Conservation (phyloP, 2,329 filamentous ascomycete genomes). For the Pseudopyricularia javanii region DNA sequence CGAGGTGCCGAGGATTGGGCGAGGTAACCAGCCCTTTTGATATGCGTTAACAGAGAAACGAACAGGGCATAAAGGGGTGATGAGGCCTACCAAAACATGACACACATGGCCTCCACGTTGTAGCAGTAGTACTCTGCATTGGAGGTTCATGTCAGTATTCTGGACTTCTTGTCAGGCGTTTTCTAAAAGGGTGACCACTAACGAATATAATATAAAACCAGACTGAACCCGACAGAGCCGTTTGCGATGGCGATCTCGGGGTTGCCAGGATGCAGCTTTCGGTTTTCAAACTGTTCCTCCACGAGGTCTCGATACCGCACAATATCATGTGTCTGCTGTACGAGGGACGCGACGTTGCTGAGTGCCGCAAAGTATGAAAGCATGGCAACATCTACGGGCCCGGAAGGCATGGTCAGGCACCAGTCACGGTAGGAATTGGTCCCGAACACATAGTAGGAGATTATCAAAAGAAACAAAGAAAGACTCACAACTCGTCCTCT, state of each 20-base stretch:
- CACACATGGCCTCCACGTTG: neutral
- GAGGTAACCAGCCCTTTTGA: constrained; percentile 8
- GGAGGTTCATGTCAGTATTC: neutral
- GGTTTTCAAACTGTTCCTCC: constrained; percentile 8
- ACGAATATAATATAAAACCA: constrained; percentile 15
- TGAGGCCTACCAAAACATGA: neutral
- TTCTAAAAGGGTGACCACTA: no score
- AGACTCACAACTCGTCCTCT: constrained; percentile 12
- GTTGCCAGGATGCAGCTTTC: constrained; percentile 7
- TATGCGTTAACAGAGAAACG: neutral
- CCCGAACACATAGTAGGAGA: no score
- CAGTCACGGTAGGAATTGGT: no score
- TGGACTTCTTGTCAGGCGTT: no score
- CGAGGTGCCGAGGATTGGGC: constrained; percentile 6
- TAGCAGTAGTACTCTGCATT: neutral
- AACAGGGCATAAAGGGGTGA: neutral
- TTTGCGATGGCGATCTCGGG: constrained; percentile 11
- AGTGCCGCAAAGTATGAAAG: constrained; percentile 10
- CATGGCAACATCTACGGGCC: constrained; percentile 10
- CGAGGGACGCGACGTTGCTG: constrained; percentile 12
- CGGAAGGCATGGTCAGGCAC: no score
- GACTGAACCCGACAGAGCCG: constrained; percentile 11
- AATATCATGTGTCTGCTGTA: constrained; percentile 12
- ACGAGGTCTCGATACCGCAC: constrained; percentile 9
- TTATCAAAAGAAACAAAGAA: neutral